A percentile compares a stretch with the other conserved stretches of the same genome.
phyloP scores from a whole-genome alignment of 2,329 filamentous ascomycete species.

The Alternaria sp. region DNA sequence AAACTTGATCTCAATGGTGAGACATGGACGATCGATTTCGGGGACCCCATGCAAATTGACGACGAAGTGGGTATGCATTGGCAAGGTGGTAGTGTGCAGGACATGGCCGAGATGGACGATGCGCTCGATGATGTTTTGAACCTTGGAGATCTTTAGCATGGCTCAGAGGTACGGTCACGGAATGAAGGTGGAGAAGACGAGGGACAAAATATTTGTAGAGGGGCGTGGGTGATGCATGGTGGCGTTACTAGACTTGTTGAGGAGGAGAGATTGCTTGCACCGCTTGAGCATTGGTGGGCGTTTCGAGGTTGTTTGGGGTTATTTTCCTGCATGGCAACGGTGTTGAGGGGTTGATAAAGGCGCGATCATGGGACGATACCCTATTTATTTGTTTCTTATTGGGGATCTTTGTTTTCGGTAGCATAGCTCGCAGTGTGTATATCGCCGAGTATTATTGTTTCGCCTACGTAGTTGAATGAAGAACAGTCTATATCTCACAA shows the following conservation, averaged over 20 bases:
- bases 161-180: background rate
- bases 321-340: slow-evolving; percentile 11
- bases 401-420: background rate
- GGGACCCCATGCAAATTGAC: slow-evolving; percentile 39
- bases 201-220: background rate
- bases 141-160: slow-evolving; percentile 30
- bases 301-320: slow-evolving; percentile 10
- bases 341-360: background rate
- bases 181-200: background rate
- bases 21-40: slow-evolving; percentile 34
- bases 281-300: background rate
- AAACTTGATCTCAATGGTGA: slow-evolving; percentile 12
- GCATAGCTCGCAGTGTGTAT: background rate
- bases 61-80: slow-evolving; percentile 46
- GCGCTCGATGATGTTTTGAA: slow-evolving; percentile 52
- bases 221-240: background rate
- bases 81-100: slow-evolving; percentile 49
- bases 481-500: background rate
- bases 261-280: background rate
- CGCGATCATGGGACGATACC: slow-evolving; percentile 29
- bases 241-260: background rate
- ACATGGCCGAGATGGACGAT: slow-evolving; percentile 38
- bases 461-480: background rate
- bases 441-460: background rate
- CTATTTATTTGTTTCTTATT: slow-evolving; percentile 14